phyloP scores from a whole-genome alignment of 176 grass and related monocot genomes.

The Aegilops tauschii region DNA sequence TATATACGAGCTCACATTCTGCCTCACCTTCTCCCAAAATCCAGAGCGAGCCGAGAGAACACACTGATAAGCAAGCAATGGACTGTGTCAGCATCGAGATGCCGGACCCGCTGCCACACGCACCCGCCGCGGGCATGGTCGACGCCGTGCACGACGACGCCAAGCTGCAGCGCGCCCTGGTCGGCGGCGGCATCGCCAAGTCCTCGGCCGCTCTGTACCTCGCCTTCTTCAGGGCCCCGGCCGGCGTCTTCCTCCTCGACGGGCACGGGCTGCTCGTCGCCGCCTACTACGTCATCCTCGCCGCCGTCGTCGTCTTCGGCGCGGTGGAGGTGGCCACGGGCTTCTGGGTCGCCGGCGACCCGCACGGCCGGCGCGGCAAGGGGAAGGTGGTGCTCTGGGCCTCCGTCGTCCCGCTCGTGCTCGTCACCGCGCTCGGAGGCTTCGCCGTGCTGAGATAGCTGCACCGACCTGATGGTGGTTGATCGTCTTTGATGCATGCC shows the following conservation, averaged over 20 bases:
- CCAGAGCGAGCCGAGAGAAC: neutral
- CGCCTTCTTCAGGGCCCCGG: neutral
- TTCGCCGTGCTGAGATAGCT: neutral
- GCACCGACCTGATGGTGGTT: too few species aligned
- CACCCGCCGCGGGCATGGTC: neutral
- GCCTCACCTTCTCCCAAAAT: neutral
- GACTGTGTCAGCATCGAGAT: slow-evolving; percentile 12
- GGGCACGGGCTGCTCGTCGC: neutral
- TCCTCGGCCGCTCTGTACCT: neutral
- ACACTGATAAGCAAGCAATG: neutral
- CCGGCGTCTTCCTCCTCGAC: slow-evolving; percentile 26
- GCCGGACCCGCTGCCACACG: neutral
- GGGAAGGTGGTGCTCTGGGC: neutral
- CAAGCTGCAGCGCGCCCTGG: neutral
- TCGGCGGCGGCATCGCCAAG: slow-evolving; percentile 1
- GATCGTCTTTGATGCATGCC: neutral
- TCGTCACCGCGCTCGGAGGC: slow-evolving; percentile 8
- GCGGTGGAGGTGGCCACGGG: neutral
- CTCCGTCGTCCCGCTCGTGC: slow-evolving; percentile 13
- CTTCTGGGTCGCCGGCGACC: slow-evolving; percentile 15
- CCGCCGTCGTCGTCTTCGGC: neutral
- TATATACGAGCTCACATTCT: neutral
- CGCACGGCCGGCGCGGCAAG: neutral
- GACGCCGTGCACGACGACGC: neutral
- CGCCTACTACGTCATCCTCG: slow-evolving; percentile 10